phyloP scores from a whole-genome alignment of 306 rosid genomes.

The Potentilla sterilis region DNA sequence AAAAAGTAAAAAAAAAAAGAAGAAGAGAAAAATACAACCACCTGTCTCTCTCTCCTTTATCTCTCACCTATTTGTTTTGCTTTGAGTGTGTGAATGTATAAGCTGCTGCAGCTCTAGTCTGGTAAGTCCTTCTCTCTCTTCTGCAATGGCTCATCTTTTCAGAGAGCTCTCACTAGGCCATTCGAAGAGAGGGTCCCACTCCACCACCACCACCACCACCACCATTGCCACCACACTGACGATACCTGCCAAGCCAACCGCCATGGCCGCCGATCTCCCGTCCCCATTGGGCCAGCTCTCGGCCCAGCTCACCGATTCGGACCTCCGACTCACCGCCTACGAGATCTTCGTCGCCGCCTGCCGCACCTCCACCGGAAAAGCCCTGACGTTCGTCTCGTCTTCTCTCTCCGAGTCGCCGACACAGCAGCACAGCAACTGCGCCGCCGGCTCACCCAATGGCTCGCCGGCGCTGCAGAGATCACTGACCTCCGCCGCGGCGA shows the following conservation, averaged over 20 bases:
- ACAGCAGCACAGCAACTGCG: conserved; percentile 28
- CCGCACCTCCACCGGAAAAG: conserved; percentile 81
- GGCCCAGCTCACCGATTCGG: conserved; percentile 62
- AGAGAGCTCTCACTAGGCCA: conserved; percentile 88
- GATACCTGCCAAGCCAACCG: conserved; percentile 21
- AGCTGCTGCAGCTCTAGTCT: background rate
- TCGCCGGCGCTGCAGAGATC: conserved; percentile 77
- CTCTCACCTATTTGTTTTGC: background rate
- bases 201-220: conserved; percentile 22
- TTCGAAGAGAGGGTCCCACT: conserved; percentile 60
- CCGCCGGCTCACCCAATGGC: conserved; percentile 43
- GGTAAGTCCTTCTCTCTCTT: background rate
- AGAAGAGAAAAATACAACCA: background rate
- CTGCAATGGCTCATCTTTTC: conserved; percentile 83
- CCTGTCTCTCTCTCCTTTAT: background rate
- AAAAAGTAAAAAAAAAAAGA: background rate
- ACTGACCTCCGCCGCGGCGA: conserved; percentile 89
- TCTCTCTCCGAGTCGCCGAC: conserved; percentile 41
- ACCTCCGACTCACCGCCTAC: conserved; percentile 76
- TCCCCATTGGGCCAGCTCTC: conserved; percentile 83
- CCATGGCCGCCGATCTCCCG: conserved; percentile 59
- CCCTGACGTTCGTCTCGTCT: conserved; percentile 42
- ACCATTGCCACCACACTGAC: conserved; percentile 26
- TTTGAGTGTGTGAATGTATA: background rate
- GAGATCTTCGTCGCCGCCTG: conserved; percentile 98